A percentile compares a stretch with the other conserved stretches of the same genome.
These are phyloP conservation scores for Leccinum griseonigrum DNA, from an alignment of 1,284 basidiomycete species.

Conservation along the genomic window DNA sequence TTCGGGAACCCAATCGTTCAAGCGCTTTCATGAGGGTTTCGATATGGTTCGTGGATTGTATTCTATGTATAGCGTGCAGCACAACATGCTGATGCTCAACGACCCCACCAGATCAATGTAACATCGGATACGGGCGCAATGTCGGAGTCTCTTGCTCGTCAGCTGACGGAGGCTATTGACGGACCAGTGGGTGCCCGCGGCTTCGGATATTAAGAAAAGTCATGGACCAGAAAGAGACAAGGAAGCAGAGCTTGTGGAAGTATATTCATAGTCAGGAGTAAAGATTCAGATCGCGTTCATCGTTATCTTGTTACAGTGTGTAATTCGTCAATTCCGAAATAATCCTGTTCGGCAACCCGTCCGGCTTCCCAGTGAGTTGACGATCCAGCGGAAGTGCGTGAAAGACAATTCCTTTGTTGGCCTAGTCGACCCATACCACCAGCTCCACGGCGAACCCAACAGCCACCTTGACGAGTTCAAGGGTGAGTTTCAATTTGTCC, in stretches of 20 bases:
- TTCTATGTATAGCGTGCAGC: background rate
- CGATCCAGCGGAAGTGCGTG: background rate
- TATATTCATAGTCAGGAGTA: slow-evolving; percentile 7
- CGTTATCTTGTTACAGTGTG: background rate
- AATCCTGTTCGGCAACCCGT: background rate
- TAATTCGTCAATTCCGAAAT: background rate
- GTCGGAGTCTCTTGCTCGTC: slow-evolving; percentile 37
- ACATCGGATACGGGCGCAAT: slow-evolving; percentile 47
- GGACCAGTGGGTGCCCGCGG: slow-evolving; percentile 5
- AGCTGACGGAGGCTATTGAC: slow-evolving; percentile 32
- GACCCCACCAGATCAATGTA: slow-evolving; percentile 46
- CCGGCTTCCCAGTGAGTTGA: background rate
- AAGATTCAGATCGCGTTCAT: background rate
- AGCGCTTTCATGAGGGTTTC: slow-evolving; percentile 54
- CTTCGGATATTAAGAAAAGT: slow-evolving; percentile 14
- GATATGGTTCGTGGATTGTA: slow-evolving; percentile 44
- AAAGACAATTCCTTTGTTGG: background rate
- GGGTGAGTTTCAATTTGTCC: slow-evolving; percentile 13
- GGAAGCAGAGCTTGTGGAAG: background rate
- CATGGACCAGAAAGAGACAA: background rate
- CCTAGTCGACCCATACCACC: slow-evolving; percentile 45
- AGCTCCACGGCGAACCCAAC: slow-evolving; percentile 81
- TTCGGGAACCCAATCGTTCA: slow-evolving; percentile 47
- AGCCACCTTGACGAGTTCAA: slow-evolving; percentile 84
- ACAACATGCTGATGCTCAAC: background rate